Evolutionary conservation across 1,139 yeast species (phyloP), one percentile per base, ranked within the genome.

Genomic region (Lodderomyces orthopsilosis): DNA sequence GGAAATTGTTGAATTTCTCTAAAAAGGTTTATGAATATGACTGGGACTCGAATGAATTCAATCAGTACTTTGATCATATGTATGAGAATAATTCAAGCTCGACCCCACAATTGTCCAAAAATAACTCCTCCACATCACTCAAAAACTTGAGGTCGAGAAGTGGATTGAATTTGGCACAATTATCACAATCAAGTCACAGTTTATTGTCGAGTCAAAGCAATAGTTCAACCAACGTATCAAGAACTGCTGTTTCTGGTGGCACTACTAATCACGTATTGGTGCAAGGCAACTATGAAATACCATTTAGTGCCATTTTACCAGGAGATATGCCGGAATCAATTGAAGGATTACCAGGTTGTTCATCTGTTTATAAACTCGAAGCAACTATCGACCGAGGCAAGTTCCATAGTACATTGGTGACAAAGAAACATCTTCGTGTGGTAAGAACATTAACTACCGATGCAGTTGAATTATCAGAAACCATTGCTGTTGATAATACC

Each of bases 401-500:
- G 48, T 87, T 87, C 56, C 78, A 82, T 43, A 75, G 77, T 47
- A 79, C 81, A 45, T 63, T 91, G 53, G 56, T 72, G n/a, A 74
- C 90, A 21, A 83, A 80, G 53, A 87, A 83, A 54, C 91, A 84
- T 56, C 52, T 94, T 9, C 77, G 96, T 47, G 83, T 94, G 12
- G 80, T 93, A n/a, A 75, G 98, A 52, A 93, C 98, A 0, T 66
- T 91, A 46, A 83, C 96, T 0, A 79, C 95, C 1, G 98, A 91
- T 62, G 80, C 95, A 0, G 78, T 88, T 1, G 98, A 94, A 57
- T 70, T 91, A 37, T 77, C 94, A 0, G 98, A 93, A 63, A 89
- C 98, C 0, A 87, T 90, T 52, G 90, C 96, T 0, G 95, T 93
- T 18, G 96, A 90, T 58, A 93, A 93, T 60, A 84, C 93, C 0